Conservation (phyloP, 345 rosid genomes). For the Pseudoturritis turrita region DNA sequence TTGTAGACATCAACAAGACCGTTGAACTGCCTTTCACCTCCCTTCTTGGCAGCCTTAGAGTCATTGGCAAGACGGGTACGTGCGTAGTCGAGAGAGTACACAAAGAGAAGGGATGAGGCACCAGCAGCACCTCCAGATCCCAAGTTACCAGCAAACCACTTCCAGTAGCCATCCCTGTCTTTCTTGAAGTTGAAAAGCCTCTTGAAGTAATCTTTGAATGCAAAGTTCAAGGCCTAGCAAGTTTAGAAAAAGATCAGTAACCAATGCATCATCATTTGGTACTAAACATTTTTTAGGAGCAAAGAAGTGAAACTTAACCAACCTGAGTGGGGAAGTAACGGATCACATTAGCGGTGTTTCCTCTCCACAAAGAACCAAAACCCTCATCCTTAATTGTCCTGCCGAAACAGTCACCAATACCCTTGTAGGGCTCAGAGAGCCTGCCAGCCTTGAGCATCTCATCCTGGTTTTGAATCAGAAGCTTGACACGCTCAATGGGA, state of each 20-base stretch:
- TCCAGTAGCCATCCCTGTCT: slow-evolving; percentile 88
- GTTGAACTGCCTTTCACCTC: slow-evolving; percentile 85
- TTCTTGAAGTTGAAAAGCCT: slow-evolving; percentile 90
- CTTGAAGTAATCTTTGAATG: slow-evolving; percentile 90
- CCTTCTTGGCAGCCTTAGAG: slow-evolving; percentile 87
- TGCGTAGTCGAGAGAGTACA: slow-evolving; percentile 84
- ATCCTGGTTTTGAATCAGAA: slow-evolving; percentile 83
- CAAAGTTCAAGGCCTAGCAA: slow-evolving; percentile 81
- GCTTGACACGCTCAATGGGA: slow-evolving; percentile 89
- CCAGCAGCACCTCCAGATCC: slow-evolving; percentile 92
- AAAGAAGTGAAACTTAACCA: background rate
- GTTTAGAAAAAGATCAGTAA: background rate
- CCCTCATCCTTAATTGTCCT: slow-evolving; percentile 74
- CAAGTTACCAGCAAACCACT: slow-evolving; percentile 92
- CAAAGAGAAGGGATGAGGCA: slow-evolving; percentile 80
- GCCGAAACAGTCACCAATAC: slow-evolving; percentile 76
- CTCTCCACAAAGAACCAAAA: slow-evolving; percentile 64
- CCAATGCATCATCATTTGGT: background rate
- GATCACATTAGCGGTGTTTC: slow-evolving; percentile 86
- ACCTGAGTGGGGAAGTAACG: slow-evolving; percentile 95
- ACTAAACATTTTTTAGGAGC: background rate
- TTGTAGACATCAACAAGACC: slow-evolving; percentile 78
- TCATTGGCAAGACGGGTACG: slow-evolving; percentile 90
- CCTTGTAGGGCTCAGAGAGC: slow-evolving; percentile 82
- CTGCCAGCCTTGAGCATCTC: slow-evolving; percentile 86